phyloP scores from a whole-genome alignment of 495 filamentous ascomycete genomes.

The Xylaria intraflava region DNA sequence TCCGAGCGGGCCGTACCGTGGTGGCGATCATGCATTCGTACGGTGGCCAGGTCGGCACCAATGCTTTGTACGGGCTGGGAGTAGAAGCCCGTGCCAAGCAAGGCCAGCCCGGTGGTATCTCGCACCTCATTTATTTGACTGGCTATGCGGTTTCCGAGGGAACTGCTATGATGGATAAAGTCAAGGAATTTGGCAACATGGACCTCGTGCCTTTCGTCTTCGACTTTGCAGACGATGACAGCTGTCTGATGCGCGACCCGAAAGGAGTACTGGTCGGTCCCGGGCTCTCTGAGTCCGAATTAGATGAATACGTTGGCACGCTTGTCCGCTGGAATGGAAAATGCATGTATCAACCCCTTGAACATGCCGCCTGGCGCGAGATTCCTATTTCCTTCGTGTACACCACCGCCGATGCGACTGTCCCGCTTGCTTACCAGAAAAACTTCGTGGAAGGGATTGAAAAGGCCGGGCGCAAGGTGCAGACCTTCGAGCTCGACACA shows the following conservation, averaged over 20 bases:
- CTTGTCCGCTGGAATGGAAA: constrained; percentile 30
- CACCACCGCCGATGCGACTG: constrained; percentile 28
- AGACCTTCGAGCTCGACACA: constrained; percentile 23
- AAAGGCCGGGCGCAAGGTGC: constrained; percentile 20
- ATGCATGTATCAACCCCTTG: constrained; percentile 15
- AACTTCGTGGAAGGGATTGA: constrained; percentile 26
- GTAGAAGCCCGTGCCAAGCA: neutral
- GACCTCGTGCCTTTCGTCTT: constrained; percentile 26
- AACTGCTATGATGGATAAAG: constrained; percentile 22
- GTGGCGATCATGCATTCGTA: constrained; percentile 32
- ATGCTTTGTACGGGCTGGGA: constrained; percentile 23
- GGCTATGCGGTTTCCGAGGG: constrained; percentile 21
- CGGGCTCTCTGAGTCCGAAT: constrained; percentile 2
- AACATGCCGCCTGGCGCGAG: constrained; percentile 31
- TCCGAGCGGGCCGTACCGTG: constrained; percentile 17
- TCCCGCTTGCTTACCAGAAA: constrained; percentile 33
- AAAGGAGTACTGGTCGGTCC: constrained; percentile 1
- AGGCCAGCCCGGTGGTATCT: constrained; percentile 18
- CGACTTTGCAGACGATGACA: constrained; percentile 25
- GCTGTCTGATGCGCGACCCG: constrained; percentile 19
- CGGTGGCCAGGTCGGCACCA: constrained; percentile 29
- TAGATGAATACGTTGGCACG: constrained; percentile 11
- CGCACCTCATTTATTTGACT: constrained; percentile 29
- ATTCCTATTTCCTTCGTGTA: constrained; percentile 34
- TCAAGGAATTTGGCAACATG: constrained; percentile 24